Evolutionary conservation across 495 filamentous ascomycete species (phyloP).

Genomic region (Bryoglossum gracile): DNA sequence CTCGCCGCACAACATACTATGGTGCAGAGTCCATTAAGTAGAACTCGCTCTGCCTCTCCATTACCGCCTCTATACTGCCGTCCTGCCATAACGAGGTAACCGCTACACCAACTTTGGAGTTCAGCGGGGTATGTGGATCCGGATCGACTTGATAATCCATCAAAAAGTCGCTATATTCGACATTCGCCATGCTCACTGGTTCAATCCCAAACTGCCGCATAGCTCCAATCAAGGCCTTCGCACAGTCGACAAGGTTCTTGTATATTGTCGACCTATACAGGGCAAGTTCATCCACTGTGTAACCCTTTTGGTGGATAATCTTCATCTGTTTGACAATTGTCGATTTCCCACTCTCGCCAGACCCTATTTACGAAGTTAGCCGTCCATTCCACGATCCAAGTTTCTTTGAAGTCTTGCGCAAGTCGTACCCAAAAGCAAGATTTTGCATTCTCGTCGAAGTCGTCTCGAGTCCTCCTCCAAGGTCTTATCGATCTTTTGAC

Average conservation of each 20-base stretch:
- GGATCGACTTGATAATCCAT: constrained; percentile 83
- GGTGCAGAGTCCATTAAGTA: constrained; percentile 99
- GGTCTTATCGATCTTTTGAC: constrained; percentile 84
- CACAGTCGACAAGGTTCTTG: constrained; percentile 96
- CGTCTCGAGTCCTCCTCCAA: constrained; percentile 88
- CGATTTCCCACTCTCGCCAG: constrained; percentile 96
- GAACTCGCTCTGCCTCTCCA: constrained; percentile 96
- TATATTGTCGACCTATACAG: constrained; percentile 94
- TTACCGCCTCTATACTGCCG: constrained; percentile 68
- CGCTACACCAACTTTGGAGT: constrained; percentile 71
- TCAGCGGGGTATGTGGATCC: constrained; percentile 75
- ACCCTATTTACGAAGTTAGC: constrained; percentile 50
- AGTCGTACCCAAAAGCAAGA: constrained; percentile 74
- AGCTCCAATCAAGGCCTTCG: constrained; percentile 80
- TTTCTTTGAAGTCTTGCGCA: not conserved
- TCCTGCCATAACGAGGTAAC: constrained; percentile 87
- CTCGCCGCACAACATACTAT: constrained; percentile 67
- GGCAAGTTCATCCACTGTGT: constrained; percentile 81
- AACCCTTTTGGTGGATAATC: constrained; percentile 97
- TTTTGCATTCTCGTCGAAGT: constrained; percentile 96
- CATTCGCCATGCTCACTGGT: constrained; percentile 60
- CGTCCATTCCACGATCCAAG: not conserved
- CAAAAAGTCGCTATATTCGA: constrained; percentile 68
- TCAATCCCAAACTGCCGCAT: constrained; percentile 84
- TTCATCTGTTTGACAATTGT: constrained; percentile 99